Percentiles rank a stretch among this genome's conserved stretches.
These are phyloP conservation scores for Kluyveromyces nonfermentans DNA, from an alignment of 805 yeast genomes.

Conservation along the genomic window DNA sequence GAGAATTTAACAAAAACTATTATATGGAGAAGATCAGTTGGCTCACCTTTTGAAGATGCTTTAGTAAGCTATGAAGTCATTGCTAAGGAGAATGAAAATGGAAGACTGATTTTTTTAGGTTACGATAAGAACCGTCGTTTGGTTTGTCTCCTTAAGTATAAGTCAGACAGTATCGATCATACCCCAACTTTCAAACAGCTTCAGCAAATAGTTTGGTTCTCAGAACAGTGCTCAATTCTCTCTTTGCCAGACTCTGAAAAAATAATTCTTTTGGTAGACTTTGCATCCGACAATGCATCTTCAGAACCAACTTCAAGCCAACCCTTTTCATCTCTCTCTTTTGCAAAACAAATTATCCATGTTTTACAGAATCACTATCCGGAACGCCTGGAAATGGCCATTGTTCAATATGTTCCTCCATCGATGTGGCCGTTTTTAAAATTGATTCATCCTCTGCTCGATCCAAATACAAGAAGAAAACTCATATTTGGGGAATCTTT, in stretches of 20 bases:
- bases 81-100: constrained; percentile 41
- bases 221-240: constrained; percentile 41
- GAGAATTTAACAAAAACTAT: constrained; percentile 38
- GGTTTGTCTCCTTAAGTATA: constrained; percentile 42
- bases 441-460: constrained; percentile 48
- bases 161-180: constrained; percentile 45
- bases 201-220: constrained; percentile 48
- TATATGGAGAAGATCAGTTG: constrained; percentile 49
- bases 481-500: constrained; percentile 50
- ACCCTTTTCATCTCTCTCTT: constrained; percentile 37
- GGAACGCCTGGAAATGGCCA: constrained; percentile 45
- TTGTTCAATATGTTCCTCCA: constrained; percentile 49
- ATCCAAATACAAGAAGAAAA: constrained; percentile 49
- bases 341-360: constrained; percentile 41
- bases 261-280: constrained; percentile 45
- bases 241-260: constrained; percentile 55
- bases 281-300: constrained; percentile 35
- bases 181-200: constrained; percentile 41
- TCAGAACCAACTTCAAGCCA: constrained; percentile 31
- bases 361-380: constrained; percentile 52
- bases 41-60: constrained; percentile 32
- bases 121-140: constrained; percentile 47
- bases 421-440: constrained; percentile 48
- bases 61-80: constrained; percentile 30
- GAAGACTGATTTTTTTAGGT: constrained; percentile 45